Conservation (phyloP, 148 eudicot genomes). For the Arbutus unedo region DNA sequence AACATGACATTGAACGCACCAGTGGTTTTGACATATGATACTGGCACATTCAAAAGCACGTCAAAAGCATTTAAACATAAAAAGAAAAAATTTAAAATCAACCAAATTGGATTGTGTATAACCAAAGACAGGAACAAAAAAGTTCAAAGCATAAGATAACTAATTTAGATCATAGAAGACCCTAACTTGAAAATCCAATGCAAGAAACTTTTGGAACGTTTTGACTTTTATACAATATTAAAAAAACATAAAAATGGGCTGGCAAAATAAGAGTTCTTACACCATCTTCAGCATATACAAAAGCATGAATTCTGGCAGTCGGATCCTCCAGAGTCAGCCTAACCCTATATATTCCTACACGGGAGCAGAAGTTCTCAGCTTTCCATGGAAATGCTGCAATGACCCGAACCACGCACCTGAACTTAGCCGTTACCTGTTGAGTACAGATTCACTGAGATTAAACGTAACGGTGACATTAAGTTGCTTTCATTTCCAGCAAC, state of each 20-base stretch:
- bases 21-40: neutral
- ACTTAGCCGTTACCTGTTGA: slow-evolving; percentile 65
- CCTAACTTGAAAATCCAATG: neutral
- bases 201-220: neutral
- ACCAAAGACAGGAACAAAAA: neutral
- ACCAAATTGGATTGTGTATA: neutral
- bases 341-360: slow-evolving; percentile 49
- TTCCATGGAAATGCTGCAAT: slow-evolving; percentile 61
- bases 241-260: neutral
- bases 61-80: neutral
- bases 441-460: neutral
- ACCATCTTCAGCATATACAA: slow-evolving; percentile 72
- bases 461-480: slow-evolving; percentile 11
- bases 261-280: slow-evolving; percentile 32
- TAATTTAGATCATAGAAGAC: too few relatives aligned
- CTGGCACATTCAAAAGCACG: neutral
- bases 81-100: neutral
- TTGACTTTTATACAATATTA: neutral
- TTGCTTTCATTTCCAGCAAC: slow-evolving; percentile 2
- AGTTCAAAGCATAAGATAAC: neutral
- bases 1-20: neutral
- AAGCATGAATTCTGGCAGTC: slow-evolving; percentile 79
- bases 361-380: slow-evolving; percentile 58
- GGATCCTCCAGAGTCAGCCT: slow-evolving; percentile 90
- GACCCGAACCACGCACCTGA: slow-evolving; percentile 73